phyloP scores from a whole-genome alignment of 2,329 filamentous ascomycete species.

The Zymoseptoria ardabiliae region DNA sequence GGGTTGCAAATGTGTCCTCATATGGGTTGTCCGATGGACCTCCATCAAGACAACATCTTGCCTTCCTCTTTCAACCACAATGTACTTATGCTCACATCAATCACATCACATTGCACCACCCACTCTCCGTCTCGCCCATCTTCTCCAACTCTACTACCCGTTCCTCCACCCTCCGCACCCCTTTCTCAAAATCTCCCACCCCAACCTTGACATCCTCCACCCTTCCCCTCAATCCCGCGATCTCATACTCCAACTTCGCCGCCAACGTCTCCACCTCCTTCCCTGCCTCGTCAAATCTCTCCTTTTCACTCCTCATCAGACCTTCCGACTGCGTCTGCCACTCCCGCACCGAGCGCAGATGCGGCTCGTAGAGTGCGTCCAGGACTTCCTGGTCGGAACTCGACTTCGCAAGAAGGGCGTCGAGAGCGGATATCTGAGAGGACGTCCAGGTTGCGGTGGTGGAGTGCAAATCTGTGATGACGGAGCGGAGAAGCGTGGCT shows the following conservation, averaged over 20 bases:
- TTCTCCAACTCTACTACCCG: constrained; percentile 49
- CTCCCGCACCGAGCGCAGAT: constrained; percentile 61
- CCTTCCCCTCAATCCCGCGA: constrained; percentile 68
- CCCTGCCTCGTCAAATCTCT: constrained; percentile 60
- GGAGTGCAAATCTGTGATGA: constrained; percentile 37
- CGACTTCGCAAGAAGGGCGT: constrained; percentile 49
- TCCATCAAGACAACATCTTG: neutral
- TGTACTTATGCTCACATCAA: constrained; percentile 6
- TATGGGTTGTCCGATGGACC: too few species aligned
- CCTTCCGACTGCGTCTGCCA: constrained; percentile 62
- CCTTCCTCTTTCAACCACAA: neutral
- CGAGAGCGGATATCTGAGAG: constrained; percentile 49
- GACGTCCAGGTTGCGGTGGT: constrained; percentile 52
- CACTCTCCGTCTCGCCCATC: constrained; percentile 40
- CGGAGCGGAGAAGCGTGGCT: constrained; percentile 48
- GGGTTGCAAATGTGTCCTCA: too few species aligned
- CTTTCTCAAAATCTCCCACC: constrained; percentile 68
- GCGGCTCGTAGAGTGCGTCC: constrained; percentile 59
- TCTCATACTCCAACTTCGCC: constrained; percentile 87
- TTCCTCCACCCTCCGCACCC: constrained; percentile 42
- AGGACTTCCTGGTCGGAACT: constrained; percentile 58
- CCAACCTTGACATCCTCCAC: constrained; percentile 83
- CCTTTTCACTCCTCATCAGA: constrained; percentile 61
- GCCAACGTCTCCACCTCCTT: constrained; percentile 74
- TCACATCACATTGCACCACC: constrained; percentile 24